Conservation (phyloP, 2,329 filamentous ascomycete species). For the Penicillium nordicum region DNA sequence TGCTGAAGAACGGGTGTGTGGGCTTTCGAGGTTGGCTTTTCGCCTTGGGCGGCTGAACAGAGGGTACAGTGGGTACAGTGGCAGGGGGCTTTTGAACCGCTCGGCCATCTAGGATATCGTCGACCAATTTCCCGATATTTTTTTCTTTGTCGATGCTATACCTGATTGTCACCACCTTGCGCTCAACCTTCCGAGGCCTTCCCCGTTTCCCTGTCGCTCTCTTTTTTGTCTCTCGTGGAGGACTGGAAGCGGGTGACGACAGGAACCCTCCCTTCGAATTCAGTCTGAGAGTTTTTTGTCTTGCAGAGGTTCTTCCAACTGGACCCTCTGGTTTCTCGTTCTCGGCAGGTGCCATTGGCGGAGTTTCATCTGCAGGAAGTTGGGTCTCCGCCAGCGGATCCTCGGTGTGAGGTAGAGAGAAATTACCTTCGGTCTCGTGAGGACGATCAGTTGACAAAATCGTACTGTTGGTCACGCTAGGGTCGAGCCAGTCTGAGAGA, state of each 20-base stretch:
- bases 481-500: conserved; percentile 18
- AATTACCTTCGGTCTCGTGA: neutral
- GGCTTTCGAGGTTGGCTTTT: conserved; percentile 41
- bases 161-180: conserved; percentile 52
- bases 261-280: conserved; percentile 45
- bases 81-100: conserved; percentile 22
- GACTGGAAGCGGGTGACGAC: conserved; percentile 33
- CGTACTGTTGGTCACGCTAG: neutral
- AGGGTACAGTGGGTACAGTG: conserved; percentile 13
- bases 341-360: neutral
- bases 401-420: neutral
- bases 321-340: neutral
- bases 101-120: conserved; percentile 56
- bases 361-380: neutral
- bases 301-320: conserved; percentile 37
- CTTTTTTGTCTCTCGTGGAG: conserved; percentile 15
- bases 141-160: conserved; percentile 55
- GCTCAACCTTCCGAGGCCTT: conserved; percentile 29
- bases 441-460: neutral
- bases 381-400: conserved; percentile 2
- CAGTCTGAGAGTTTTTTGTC: conserved; percentile 47
- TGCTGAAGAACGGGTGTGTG: conserved; percentile 68
- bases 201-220: conserved; percentile 30
- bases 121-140: conserved; percentile 58
- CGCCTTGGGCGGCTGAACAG: neutral